Base-by-base conservation (phyloP, 2,329 filamentous ascomycete genomes). In the Cryphonectria radicalis region DNA sequence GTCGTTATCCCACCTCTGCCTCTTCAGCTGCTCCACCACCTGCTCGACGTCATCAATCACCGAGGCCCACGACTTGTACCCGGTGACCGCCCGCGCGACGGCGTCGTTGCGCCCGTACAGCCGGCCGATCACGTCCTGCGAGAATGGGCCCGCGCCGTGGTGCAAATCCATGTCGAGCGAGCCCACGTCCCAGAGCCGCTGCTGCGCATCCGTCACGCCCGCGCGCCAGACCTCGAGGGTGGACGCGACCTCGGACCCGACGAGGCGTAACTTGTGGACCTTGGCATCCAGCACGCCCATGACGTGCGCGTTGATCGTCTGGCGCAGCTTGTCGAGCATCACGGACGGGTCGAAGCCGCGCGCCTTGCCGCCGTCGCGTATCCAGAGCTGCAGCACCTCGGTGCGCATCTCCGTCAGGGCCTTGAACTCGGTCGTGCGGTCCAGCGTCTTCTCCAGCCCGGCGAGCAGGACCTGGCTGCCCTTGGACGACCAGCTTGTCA, bases 1-100 rank as follows among this genome's bases (percentile, higher is more conserved):
- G 72, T 93, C 91, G 69, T 93, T 91, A 73, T 95, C 91, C 92
- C 93, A 95, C 70, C 89, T 88, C 74, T 91, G 89, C 63, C 88
- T 87, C 72, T 85, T 88, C 75, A 96, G 86, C 71, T 88, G 85
- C 57, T 90, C 88, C 10, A 94, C 87, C 4, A 91, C 84, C 25
- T 84, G 83, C 60, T 86, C 86, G 19, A 92, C 88, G 67, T 90
- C 89, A 72, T 91, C 87, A n/a, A 97, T 88, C 6, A 91, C 87
- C n/a, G 85, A 84, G 63, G 90, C 87, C 94, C 95, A 98, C 1
- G 86, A 85, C 71, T 89, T 86, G 77, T 96, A 96, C 63, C 86
- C 84, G 17, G 86, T 83, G 1, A 91, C 84, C 0, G 91, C 88
- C 68, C 83, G 84, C 50, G 89, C 88, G 0, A 95, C 88, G 14